Evolutionary conservation across 805 yeast genomes (phyloP).

Genomic region (Candida morakotiae): DNA sequence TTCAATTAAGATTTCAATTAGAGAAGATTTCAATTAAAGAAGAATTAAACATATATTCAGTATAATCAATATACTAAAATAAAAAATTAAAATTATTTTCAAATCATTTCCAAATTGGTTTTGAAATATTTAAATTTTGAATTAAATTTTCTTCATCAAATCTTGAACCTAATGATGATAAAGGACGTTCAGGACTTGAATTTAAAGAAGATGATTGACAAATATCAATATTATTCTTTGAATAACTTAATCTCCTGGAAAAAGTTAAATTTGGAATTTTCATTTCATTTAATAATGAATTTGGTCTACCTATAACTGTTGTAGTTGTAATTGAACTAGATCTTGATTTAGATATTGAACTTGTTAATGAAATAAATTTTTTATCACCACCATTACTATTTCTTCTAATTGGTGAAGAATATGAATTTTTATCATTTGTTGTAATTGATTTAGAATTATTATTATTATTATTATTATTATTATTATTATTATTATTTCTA

Average conservation of each 20-base stretch:
- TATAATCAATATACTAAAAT: constrained; percentile 8
- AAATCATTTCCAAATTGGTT: constrained; percentile 19
- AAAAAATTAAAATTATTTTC: too few species aligned
- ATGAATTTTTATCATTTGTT: too few species aligned
- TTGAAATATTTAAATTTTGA: constrained; percentile 16
- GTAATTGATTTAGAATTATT: too few species aligned
- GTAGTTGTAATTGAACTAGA: constrained; percentile 2
- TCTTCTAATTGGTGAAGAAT: constrained; percentile 4
- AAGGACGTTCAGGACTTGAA: constrained; percentile 34
- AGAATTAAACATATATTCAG: background rate
- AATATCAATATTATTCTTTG: too few species aligned
- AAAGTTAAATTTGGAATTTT: constrained; percentile 7
- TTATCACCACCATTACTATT: too few species aligned
- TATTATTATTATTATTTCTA: background rate
- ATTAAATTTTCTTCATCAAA: constrained; percentile 28
- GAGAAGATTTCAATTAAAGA: too few species aligned
- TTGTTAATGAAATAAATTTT: background rate
- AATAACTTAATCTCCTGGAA: constrained; percentile 8
- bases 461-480: background rate
- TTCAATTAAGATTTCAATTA: too few species aligned
- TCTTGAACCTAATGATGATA: constrained; percentile 31
- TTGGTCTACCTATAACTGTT: constrained; percentile 6
- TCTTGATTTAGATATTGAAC: background rate
- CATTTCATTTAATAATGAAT: constrained; percentile 6
- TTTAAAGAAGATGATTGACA: background rate